phyloP scores from a whole-genome alignment of 176 grass and related monocot genomes.

The Cenchrus fungigraminus region DNA sequence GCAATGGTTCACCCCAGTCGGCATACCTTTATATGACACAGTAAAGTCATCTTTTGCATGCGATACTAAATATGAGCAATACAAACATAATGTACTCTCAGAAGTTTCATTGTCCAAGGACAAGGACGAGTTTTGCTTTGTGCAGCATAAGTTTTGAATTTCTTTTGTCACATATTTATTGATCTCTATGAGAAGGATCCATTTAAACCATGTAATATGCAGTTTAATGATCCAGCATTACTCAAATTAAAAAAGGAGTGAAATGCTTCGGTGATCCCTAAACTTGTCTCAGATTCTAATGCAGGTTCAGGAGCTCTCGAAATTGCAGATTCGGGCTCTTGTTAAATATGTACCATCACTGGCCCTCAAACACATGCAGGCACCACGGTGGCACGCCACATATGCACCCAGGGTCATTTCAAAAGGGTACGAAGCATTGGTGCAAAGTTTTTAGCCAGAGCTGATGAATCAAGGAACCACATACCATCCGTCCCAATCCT shows the following conservation, averaged over 20 bases:
- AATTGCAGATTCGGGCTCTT: not conserved
- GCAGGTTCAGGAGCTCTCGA: not conserved
- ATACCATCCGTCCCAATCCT: constrained; percentile 99
- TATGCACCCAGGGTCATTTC: not conserved
- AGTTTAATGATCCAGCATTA: not conserved
- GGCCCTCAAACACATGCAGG: not conserved
- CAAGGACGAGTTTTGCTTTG: not conserved
- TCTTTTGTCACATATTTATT: not conserved
- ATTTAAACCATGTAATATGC: not conserved
- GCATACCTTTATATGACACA: constrained; percentile 64
- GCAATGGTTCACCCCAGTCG: constrained; percentile 74
- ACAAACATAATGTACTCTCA: not conserved
- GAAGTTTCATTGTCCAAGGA: not conserved
- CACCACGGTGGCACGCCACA: not conserved
- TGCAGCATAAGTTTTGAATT: not conserved
- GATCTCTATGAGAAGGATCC: not conserved
- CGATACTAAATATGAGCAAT: constrained; percentile 8
- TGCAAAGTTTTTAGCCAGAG: not conserved
- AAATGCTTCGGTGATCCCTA: not conserved
- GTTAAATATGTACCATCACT: not conserved
- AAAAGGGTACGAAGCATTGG: not conserved
- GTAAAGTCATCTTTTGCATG: not conserved
- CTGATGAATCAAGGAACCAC: constrained; percentile 14
- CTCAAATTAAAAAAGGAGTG: not conserved
- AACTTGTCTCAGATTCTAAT: not conserved